Percentiles rank a stretch among this genome's conserved stretches.
phyloP scores from a whole-genome alignment of 495 filamentous ascomycete genomes.

The Daldinia concentrica region DNA sequence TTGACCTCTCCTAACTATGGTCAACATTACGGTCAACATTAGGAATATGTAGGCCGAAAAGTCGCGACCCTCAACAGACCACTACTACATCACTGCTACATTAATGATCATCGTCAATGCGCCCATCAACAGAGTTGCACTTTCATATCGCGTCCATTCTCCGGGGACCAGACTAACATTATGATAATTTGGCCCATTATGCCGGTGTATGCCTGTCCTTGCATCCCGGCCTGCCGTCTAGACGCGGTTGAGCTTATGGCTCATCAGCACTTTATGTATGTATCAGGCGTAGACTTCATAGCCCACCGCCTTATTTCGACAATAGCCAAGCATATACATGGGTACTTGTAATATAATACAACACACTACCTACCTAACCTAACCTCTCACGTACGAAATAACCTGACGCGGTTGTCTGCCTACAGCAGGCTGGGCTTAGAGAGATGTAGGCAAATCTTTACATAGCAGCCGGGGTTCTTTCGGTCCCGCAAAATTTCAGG shows the following conservation, averaged over 20 bases:
- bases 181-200: conserved; percentile 40
- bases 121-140: conserved; percentile 40
- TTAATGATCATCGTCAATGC: conserved; percentile 45
- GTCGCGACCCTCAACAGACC: conserved; percentile 28
- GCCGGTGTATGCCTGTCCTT: conserved; percentile 30
- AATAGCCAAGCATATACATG: background rate
- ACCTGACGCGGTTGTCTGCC: conserved; percentile 6
- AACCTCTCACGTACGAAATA: conserved; percentile 13
- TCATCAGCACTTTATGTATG: conserved; percentile 24
- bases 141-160: conserved; percentile 42
- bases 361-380: background rate
- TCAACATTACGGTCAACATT: conserved; percentile 31
- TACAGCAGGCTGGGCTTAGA: background rate
- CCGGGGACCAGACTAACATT: conserved; percentile 37
- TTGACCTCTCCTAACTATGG: conserved; percentile 25
- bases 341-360: background rate
- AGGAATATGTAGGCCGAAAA: conserved; percentile 30
- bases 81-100: conserved; percentile 9
- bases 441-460: background rate
- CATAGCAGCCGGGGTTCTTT: conserved; percentile 1
- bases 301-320: conserved; percentile 5
- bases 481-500: conserved; percentile 16
- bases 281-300: conserved; percentile 1
- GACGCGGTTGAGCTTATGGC: conserved; percentile 21
- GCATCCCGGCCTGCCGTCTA: conserved; percentile 19